These are phyloP conservation scores for Hansfordia pulvinata DNA, from an alignment of 2,329 filamentous ascomycete species.

Conservation along the genomic window DNA sequence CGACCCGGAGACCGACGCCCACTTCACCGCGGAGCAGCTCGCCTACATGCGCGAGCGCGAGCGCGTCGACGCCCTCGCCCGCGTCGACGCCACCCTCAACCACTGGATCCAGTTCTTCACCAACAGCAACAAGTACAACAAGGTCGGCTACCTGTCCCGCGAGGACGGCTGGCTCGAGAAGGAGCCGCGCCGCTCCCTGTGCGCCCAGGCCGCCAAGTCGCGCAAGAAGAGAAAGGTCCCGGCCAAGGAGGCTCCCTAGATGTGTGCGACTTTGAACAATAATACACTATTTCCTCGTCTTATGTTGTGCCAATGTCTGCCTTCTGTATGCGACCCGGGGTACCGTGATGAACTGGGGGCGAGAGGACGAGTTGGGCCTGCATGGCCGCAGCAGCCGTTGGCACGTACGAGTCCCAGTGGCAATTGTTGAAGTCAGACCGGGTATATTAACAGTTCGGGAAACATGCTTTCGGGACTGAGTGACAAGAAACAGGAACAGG, in stretches of 20 bases:
- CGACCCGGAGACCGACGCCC: constrained; percentile 45
- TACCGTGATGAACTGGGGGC: too few species aligned
- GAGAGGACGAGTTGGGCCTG: too few species aligned
- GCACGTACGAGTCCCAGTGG: too few species aligned
- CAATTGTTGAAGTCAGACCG: too few species aligned
- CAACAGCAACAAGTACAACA: constrained; percentile 67
- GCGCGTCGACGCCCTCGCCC: constrained; percentile 44
- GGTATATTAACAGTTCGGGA: too few species aligned
- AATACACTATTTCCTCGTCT: too few species aligned
- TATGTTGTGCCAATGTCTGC: too few species aligned
- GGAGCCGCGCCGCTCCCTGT: constrained; percentile 49
- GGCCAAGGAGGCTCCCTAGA: constrained; percentile 18
- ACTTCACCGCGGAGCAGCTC: constrained; percentile 41
- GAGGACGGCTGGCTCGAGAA: constrained; percentile 48
- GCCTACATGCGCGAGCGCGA: constrained; percentile 46
- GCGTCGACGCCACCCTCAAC: constrained; percentile 53
- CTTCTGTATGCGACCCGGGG: too few species aligned
- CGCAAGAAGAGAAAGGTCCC: constrained; percentile 44
- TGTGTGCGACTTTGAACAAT: too few species aligned
- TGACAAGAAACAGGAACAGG: too few species aligned
- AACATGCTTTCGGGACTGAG: too few species aligned
- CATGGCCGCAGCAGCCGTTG: too few species aligned
- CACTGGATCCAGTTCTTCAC: constrained; percentile 80
- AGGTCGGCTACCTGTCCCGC: constrained; percentile 61
- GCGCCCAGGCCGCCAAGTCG: constrained; percentile 51